Evolutionary conservation across 2,329 filamentous ascomycete genomes (phyloP).

Genomic region (Ilyonectria sp.): DNA sequence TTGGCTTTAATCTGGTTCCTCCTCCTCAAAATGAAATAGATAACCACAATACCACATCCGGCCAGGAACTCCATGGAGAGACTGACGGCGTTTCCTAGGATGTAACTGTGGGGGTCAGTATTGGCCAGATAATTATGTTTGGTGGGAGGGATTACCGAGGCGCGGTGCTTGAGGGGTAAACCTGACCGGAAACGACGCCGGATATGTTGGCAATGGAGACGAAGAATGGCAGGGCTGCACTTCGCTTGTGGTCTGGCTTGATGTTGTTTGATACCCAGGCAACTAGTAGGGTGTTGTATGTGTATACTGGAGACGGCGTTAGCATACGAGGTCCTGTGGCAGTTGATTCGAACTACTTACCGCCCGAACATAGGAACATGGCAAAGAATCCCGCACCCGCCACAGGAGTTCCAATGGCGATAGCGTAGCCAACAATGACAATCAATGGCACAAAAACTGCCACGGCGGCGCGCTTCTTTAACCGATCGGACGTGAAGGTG

Average conservation of each 20-base stretch:
- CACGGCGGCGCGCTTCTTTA: constrained; percentile 50
- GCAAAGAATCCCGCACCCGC: constrained; percentile 51
- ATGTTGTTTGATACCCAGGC: constrained; percentile 26
- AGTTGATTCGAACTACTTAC: background rate
- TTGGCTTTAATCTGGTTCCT: constrained; percentile 16
- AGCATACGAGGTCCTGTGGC: background rate
- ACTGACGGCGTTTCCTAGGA: constrained; percentile 16
- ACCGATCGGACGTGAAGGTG: constrained; percentile 51
- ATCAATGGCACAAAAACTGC: constrained; percentile 47
- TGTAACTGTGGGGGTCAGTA: background rate
- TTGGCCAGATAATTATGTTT: background rate
- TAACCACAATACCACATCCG: constrained; percentile 8
- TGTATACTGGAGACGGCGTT: constrained; percentile 5
- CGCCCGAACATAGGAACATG: constrained; percentile 48
- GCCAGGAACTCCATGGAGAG: constrained; percentile 2
- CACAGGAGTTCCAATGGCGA: constrained; percentile 50
- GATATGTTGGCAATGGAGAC: constrained; percentile 19
- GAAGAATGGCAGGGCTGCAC: constrained; percentile 12
- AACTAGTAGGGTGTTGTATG: constrained; percentile 15
- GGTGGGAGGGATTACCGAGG: background rate
- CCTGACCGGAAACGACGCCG: constrained; percentile 16
- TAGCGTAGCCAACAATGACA: constrained; percentile 52
- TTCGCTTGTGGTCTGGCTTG: constrained; percentile 20
- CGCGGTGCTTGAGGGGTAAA: constrained; percentile 8
- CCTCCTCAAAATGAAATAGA: constrained; percentile 14